Evolutionary conservation across 305 asterid genomes (phyloP), one percentile per base, ranked within the genome.

Genomic region (Petunia hybrid): DNA sequence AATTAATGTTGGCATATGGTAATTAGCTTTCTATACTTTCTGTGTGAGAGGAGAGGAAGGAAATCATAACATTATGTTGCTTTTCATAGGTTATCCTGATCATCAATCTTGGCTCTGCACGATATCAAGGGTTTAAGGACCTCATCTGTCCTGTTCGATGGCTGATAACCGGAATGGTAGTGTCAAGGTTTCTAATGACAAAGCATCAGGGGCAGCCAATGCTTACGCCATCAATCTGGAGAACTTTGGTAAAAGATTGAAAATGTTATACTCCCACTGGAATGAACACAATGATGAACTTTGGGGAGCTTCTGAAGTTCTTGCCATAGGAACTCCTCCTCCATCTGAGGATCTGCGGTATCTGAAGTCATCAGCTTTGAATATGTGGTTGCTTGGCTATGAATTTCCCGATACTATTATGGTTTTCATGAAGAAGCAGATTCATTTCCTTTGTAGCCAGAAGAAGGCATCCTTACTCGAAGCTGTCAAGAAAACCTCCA

Each of bases 91-190:
- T 73, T 48, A 4, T 53, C 57, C 57, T 53, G 57, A 53, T 73
- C 63, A 73, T 73, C 64, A 35, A 35, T 2, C 64, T 53, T 53
- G 78, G 63, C 78, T 51, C 78, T 73, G 78, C 78, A 51, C 46
- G 35, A 51, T 39, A 13, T 73, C 5, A 14, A 51, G 48, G 8
- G 78, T 73, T 53, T 73, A 51, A 73, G 78, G 83, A 80, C 31
- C 36, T 60, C 14, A 41, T 63, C 77, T 46, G 62, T 80, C 79
- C 31, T 80, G 82, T 68, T 57, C 79, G 43, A 91, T 91, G 95
- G 91, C 91, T 80, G 94, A 90, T 80, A 79, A 78, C 42, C 87
- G 87, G 55, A 83, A 85, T 82, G 88, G 43, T 51, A 87, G 85
- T 64, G 84, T 80, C 39, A 89, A 86, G 73, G 70, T 71, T 64